Conservation (phyloP, 139 green algal genomes). For the Coccomyxa sp. region DNA sequence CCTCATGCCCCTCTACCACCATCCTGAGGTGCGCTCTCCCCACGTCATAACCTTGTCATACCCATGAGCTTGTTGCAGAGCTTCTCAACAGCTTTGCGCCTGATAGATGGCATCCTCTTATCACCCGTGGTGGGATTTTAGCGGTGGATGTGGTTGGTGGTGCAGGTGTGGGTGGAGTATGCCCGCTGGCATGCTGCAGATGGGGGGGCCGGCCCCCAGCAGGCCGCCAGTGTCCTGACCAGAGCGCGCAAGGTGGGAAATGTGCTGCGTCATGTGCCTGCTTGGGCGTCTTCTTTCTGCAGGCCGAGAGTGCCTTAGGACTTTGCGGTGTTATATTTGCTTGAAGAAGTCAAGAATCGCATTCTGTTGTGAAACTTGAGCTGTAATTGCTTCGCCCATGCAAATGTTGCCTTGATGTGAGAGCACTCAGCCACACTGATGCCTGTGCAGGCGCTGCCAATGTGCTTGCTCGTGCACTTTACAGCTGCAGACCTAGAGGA, state of each 20-base stretch:
- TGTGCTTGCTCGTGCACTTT: slow-evolving; percentile 70
- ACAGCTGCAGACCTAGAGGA: slow-evolving; percentile 75
- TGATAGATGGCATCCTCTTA: too few species aligned
- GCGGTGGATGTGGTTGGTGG: background rate
- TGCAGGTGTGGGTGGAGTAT: slow-evolving; percentile 62
- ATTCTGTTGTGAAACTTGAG: too few species aligned
- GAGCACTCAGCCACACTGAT: too few species aligned
- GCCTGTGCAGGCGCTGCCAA: slow-evolving; percentile 46
- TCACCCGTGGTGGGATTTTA: background rate
- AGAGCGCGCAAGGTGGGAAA: background rate
- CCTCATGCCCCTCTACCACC: slow-evolving; percentile 64
- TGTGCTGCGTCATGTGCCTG: background rate
- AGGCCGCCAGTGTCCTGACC: slow-evolving; percentile 26
- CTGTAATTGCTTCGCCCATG: too few species aligned
- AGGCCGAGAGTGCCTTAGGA: background rate
- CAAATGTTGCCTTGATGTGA: too few species aligned
- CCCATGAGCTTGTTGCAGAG: too few species aligned
- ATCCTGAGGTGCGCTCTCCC: slow-evolving; percentile 70
- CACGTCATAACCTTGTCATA: too few species aligned
- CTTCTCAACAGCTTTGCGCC: too few species aligned
- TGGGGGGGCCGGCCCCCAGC: slow-evolving; percentile 15
- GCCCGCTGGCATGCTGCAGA: slow-evolving; percentile 45
- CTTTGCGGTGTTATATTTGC: too few species aligned
- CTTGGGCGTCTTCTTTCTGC: background rate
- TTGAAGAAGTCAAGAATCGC: too few species aligned